Conservation (phyloP, 129 eudicot species). For the Pseudognaphalium luteoalbum region DNA sequence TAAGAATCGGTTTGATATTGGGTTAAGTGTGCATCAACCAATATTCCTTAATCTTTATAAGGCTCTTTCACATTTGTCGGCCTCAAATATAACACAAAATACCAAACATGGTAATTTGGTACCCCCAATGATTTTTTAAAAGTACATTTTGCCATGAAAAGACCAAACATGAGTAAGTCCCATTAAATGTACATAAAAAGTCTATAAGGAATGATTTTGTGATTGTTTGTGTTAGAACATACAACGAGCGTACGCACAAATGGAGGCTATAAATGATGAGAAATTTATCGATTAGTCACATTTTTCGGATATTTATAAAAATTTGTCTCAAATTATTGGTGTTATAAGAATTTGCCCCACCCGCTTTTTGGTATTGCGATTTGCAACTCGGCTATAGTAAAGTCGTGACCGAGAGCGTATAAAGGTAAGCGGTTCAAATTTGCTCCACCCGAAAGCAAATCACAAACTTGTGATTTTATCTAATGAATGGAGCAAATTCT, state of each 20-base stretch:
- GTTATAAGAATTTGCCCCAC: too few species aligned
- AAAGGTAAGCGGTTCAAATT: too few species aligned
- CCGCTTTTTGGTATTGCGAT: too few species aligned
- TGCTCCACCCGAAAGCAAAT: too few species aligned
- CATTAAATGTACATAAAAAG: conserved; percentile 11
- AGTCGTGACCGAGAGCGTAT: too few species aligned
- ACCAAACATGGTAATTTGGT: conserved; percentile 3
- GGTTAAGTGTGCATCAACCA: neutral
- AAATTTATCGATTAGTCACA: too few species aligned
- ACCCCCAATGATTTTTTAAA: conserved; percentile 2
- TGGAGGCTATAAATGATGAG: neutral
- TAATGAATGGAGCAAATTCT: too few species aligned
- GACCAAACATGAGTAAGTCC: conserved; percentile 1
- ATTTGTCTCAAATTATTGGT: too few species aligned
- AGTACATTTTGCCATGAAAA: conserved; percentile 17
- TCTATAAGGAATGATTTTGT: conserved; percentile 1
- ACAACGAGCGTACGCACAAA: neutral
- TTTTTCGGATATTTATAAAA: too few species aligned
- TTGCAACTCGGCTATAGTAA: too few species aligned
- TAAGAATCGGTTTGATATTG: too few species aligned
- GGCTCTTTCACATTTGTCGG: conserved; percentile 1
- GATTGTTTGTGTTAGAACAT: neutral
- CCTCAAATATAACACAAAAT: neutral
- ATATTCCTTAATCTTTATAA: conserved; percentile 3
- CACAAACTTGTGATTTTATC: too few species aligned